Base-by-base conservation (phyloP, 1,284 basidiomycete species). In the Tylopilus sp. region DNA sequence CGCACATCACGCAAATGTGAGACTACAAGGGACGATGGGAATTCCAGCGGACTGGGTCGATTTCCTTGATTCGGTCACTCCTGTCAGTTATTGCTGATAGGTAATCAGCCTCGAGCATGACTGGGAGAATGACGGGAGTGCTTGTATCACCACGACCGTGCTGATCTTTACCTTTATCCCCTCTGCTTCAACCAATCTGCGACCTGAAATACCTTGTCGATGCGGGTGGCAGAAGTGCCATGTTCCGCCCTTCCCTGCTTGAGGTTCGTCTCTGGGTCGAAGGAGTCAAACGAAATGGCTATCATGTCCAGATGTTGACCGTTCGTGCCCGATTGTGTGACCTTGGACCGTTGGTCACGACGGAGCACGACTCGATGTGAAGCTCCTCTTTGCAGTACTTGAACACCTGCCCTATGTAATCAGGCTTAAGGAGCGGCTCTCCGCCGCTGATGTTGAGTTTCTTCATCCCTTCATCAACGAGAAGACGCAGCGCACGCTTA, bases 371-470 rank as follows among this genome's bases (percentile, higher is more conserved):
- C 43, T 74, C 71, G 18, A 74, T 44, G 0, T 52, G 30, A 0
- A 74, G 64, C 8, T 72, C 71, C 26, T 71, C 67, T 50, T 74
- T 73, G 52, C 71, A 73, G 35, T 63, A 74, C 4, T 63, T 59
- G 59, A 74, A 72, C 0, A 72, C 41, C 26, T 73, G 69, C 0
- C 73, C 71, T 7, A 74, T 66, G 43, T 70, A 71, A 0, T 56
- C 49, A 0, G 72, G 60, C 38, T 73, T 59, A 10, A 74, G 64
- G 48, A 73, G 71, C 0, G 72, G 72, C 38, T 74, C 72, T 0
- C 72, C 72, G 2, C 73, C 73, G 39, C 65, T 68, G 46, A 73
- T 72, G 48, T 74, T 73, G n/a, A 74, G 57, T 41, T 74, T 74
- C 45, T 57, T 61, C 72, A 74, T 74, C 0, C 73, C 72, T 0